Evolutionary conservation across 2,329 filamentous ascomycete species (phyloP).

Genomic region (Cylindrodendrum hubeiense): DNA sequence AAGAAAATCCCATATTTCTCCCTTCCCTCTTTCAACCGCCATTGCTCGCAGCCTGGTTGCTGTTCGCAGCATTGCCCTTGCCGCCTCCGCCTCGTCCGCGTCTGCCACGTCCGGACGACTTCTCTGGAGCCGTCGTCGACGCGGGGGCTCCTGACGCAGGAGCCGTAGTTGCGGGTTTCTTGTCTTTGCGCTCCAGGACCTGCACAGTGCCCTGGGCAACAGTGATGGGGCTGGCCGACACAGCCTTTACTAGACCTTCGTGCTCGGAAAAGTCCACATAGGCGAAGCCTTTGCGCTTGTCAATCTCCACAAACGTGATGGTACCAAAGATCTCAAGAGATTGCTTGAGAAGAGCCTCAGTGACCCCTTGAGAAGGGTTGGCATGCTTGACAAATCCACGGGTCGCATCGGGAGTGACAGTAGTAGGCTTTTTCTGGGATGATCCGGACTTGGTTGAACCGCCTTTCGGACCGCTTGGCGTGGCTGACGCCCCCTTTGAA

Average conservation of each 20-base stretch:
- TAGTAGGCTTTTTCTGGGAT: constrained; percentile 50
- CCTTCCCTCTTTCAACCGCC: constrained; percentile 34
- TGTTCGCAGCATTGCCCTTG: constrained; percentile 42
- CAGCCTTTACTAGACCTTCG: constrained; percentile 79
- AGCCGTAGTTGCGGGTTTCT: constrained; percentile 50
- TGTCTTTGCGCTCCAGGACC: constrained; percentile 84
- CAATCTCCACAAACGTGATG: constrained; percentile 87
- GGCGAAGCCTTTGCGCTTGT: constrained; percentile 94
- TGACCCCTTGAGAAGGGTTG: constrained; percentile 92
- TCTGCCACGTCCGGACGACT: constrained; percentile 47
- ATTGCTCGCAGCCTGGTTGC: constrained; percentile 28
- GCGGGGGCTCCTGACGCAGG: constrained; percentile 30
- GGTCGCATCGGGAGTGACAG: constrained; percentile 59
- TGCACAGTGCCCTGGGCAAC: constrained; percentile 90
- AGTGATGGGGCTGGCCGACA: constrained; percentile 83
- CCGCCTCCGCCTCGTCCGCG: constrained; percentile 49
- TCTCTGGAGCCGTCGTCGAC: constrained; percentile 41
- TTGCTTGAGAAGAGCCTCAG: constrained; percentile 81
- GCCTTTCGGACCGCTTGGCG: constrained; percentile 33
- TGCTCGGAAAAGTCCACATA: constrained; percentile 89
- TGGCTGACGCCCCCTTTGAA: constrained; percentile 36
- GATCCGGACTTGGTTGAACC: constrained; percentile 40
- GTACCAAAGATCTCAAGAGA: constrained; percentile 80
- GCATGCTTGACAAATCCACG: constrained; percentile 85
- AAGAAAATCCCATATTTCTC: constrained; percentile 22